Evolutionary conservation across 108 stramenopile genomes (phyloP).

Genomic region (Cyclotella baltica): DNA sequence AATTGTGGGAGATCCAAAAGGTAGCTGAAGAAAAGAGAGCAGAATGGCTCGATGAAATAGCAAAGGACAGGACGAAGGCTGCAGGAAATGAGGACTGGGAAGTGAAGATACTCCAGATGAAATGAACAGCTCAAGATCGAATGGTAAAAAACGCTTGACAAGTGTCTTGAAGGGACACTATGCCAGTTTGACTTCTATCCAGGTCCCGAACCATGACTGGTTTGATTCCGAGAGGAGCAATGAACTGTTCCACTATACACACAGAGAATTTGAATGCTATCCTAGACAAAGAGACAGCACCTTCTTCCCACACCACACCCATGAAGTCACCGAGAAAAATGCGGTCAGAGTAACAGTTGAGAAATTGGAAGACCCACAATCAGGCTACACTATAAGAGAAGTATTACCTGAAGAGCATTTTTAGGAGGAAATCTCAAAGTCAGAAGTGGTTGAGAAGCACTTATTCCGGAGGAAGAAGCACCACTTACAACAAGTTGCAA

Average conservation of each 20-base stretch:
- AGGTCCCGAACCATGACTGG: slow-evolving; percentile 11
- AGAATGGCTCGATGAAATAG: too few species aligned
- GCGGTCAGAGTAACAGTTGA: not conserved
- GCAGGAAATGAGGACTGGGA: too few species aligned
- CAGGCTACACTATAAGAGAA: not conserved
- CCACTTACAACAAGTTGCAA: too few species aligned
- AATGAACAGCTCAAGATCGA: not conserved
- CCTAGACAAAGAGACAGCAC: not conserved
- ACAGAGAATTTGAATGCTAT: not conserved
- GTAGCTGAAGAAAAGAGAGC: too few species aligned
- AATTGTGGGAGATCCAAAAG: too few species aligned
- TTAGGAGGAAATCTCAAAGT: not conserved
- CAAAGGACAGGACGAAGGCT: not conserved
- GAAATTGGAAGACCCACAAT: not conserved
- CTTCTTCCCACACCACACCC: not conserved
- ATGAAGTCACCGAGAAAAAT: not conserved
- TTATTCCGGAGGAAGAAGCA: too few species aligned
- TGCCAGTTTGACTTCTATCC: not conserved
- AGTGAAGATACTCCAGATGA: not conserved
- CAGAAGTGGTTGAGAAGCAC: not conserved
- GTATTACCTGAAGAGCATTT: not conserved
- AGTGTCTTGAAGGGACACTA: not conserved
- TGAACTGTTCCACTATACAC: not conserved
- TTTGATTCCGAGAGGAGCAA: not conserved
- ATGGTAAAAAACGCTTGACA: not conserved